Conservation (phyloP, 2,329 filamentous ascomycete genomes). For the Nectriaceae sp. region DNA sequence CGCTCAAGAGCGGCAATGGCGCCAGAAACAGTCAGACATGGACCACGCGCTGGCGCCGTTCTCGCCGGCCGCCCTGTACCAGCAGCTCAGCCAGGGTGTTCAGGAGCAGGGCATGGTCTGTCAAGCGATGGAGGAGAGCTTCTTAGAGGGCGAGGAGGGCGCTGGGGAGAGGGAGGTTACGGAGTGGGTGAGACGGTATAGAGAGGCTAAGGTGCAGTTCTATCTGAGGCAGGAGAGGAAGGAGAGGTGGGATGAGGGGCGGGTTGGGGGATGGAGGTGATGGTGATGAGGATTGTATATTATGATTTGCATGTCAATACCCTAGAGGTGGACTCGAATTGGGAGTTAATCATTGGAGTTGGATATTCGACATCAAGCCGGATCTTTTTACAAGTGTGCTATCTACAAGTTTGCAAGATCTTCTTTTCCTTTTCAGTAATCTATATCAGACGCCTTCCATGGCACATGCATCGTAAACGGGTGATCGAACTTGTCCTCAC, state of each 20-base stretch:
- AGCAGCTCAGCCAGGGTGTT: slow-evolving; percentile 73
- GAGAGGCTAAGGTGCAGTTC: slow-evolving; percentile 76
- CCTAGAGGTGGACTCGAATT: neutral
- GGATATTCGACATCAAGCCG: too few species aligned
- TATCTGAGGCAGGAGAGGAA: slow-evolving; percentile 85
- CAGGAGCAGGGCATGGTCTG: slow-evolving; percentile 83
- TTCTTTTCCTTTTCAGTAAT: neutral
- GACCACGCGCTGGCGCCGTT: slow-evolving; percentile 83
- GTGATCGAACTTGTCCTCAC: too few species aligned
- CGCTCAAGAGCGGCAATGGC: slow-evolving; percentile 90
- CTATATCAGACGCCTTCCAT: neutral
- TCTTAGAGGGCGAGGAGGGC: slow-evolving; percentile 63
- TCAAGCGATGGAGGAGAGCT: slow-evolving; percentile 86
- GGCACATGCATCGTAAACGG: neutral
- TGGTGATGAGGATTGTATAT: neutral
- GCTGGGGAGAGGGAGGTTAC: slow-evolving; percentile 71
- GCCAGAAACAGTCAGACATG: slow-evolving; percentile 84
- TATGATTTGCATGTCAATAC: neutral
- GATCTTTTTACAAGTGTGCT: too few species aligned
- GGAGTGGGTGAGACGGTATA: slow-evolving; percentile 82
- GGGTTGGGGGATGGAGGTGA: slow-evolving; percentile 90
- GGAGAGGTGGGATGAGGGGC: slow-evolving; percentile 92
- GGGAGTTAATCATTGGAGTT: too few species aligned
- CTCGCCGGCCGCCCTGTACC: slow-evolving; percentile 83
- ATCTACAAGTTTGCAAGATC: too few species aligned